Evolutionary conservation across 257 asterid genomes (phyloP).

Genomic region (Nicotiana noctiflora): DNA sequence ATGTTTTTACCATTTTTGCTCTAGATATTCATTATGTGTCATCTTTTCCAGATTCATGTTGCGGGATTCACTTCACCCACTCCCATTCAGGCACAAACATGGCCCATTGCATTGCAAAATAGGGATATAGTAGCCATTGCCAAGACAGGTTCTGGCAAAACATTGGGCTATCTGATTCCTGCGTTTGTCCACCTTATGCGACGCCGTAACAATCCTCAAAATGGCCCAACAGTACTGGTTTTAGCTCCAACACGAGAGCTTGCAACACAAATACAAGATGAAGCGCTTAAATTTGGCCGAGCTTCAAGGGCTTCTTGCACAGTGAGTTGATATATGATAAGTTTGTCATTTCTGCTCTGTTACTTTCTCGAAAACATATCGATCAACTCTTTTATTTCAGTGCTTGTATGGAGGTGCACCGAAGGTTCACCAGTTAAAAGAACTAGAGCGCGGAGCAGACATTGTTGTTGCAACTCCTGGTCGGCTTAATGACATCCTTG

Average conservation of each 20-base stretch:
- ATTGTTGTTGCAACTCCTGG: constrained; percentile 98
- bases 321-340: constrained; percentile 28
- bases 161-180: constrained; percentile 87
- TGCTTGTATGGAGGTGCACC: constrained; percentile 98
- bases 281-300: constrained; percentile 91
- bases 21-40: constrained; percentile 16
- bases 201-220: constrained; percentile 62
- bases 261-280: constrained; percentile 97
- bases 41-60: constrained; percentile 50
- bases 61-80: constrained; percentile 96
- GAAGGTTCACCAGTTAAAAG: constrained; percentile 79
- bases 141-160: constrained; percentile 97
- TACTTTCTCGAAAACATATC: constrained; percentile 6
- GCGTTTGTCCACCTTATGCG: constrained; percentile 79
- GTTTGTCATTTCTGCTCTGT: not conserved
- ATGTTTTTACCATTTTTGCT: constrained; percentile 7
- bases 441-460: constrained; percentile 87
- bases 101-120: constrained; percentile 82
- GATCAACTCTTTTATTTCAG: constrained; percentile 37
- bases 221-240: constrained; percentile 85
- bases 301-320: constrained; percentile 93
- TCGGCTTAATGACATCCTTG: constrained; percentile 95
- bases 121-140: constrained; percentile 96
- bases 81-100: constrained; percentile 96
- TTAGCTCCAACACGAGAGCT: constrained; percentile 98